A percentile compares a stretch with the other conserved stretches of the same genome.
These are phyloP conservation scores for Fraxinus sp. DNA, from an alignment of 305 asterid species.

Conservation along the genomic window DNA sequence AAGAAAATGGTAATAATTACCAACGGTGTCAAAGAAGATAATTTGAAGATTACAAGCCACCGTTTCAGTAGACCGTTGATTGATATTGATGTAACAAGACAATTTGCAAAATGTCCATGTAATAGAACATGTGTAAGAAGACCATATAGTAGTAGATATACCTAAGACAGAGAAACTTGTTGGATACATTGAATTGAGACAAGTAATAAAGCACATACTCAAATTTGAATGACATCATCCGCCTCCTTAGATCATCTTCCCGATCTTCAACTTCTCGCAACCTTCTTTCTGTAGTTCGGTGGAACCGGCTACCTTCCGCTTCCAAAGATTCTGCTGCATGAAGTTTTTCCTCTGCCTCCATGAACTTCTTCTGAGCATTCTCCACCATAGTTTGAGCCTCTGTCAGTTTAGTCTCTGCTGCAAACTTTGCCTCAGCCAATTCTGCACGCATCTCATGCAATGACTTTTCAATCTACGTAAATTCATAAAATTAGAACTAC, in stretches of 20 bases:
- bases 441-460: conserved; percentile 95
- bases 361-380: conserved; percentile 60
- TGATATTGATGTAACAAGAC: not conserved
- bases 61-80: not conserved
- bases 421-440: conserved; percentile 81
- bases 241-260: conserved; percentile 91
- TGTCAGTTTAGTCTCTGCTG: conserved; percentile 60
- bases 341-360: conserved; percentile 69
- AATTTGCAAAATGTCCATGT: not conserved
- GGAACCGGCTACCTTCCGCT: conserved; percentile 78
- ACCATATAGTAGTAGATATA: not conserved
- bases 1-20: conserved; percentile 12
- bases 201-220: conserved; percentile 57
- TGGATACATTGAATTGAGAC: not conserved
- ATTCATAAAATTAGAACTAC: conserved; percentile 21
- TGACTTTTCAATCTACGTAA: conserved; percentile 82
- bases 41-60: not conserved
- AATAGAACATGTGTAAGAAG: not conserved
- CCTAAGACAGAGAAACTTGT: not conserved
- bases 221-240: conserved; percentile 56
- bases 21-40: not conserved
- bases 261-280: conserved; percentile 86
- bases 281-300: conserved; percentile 82
- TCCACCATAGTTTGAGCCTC: conserved; percentile 68
- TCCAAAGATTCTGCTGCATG: conserved; percentile 21